Conservation (phyloP, 768 basidiomycete species). For the Podaxis rugospora region DNA sequence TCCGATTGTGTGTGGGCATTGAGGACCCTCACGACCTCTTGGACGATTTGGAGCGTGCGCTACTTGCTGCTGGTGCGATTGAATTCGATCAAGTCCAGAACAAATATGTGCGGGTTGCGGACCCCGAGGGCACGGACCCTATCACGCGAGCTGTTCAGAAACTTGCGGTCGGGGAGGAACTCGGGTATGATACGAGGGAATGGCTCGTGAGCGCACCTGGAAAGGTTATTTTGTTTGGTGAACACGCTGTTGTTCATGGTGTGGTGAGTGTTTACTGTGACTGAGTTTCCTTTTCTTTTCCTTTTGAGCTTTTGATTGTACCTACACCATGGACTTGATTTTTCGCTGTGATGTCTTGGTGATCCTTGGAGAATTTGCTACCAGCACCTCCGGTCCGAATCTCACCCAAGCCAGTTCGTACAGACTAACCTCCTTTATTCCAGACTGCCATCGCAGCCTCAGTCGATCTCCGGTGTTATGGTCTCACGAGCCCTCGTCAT, state of each 20-base stretch:
- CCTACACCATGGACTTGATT: slow-evolving; percentile 9
- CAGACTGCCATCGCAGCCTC: slow-evolving; percentile 94
- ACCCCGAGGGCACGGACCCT: slow-evolving; percentile 26
- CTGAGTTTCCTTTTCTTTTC: slow-evolving; percentile 12
- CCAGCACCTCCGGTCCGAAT: not conserved
- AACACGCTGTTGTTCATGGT: slow-evolving; percentile 98
- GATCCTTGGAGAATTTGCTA: not conserved
- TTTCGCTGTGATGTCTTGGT: too few species aligned
- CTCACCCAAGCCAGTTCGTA: slow-evolving; percentile 8
- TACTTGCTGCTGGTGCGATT: slow-evolving; percentile 90
- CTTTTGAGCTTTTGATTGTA: slow-evolving; percentile 14
- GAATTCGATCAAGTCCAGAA: slow-evolving; percentile 50
- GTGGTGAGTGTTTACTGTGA: slow-evolving; percentile 56
- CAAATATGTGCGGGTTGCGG: slow-evolving; percentile 37
- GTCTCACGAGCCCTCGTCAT: slow-evolving; percentile 68
- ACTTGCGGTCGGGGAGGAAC: slow-evolving; percentile 32
- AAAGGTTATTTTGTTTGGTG: slow-evolving; percentile 96
- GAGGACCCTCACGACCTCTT: slow-evolving; percentile 92
- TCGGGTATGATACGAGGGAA: slow-evolving; percentile 39
- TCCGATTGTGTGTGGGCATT: slow-evolving; percentile 96
- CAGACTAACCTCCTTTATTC: slow-evolving; percentile 11
- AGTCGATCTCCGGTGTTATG: slow-evolving; percentile 94
- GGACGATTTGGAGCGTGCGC: slow-evolving; percentile 91
- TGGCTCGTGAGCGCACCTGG: slow-evolving; percentile 95
- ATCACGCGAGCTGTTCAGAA: slow-evolving; percentile 64